Percentiles rank a stretch among this genome's conserved stretches.
phyloP scores from a whole-genome alignment of 306 rosid genomes.

The Abrus precatorius region DNA sequence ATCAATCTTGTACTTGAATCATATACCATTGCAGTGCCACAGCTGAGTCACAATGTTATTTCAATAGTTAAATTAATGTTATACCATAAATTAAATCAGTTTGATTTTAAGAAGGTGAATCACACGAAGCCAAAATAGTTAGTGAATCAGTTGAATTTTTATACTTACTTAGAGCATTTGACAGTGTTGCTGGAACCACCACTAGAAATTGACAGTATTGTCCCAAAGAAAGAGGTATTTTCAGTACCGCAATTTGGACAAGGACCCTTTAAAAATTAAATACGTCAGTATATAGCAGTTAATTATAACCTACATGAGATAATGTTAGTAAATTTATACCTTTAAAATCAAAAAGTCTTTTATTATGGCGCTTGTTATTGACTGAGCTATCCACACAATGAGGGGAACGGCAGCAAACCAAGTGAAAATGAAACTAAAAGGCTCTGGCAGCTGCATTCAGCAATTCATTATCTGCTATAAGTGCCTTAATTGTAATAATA shows the following conservation, averaged over 20 bases:
- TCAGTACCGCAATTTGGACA: constrained; percentile 97
- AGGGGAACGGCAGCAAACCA: constrained; percentile 99
- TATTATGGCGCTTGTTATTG: constrained; percentile 75
- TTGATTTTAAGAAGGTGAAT: constrained; percentile 31
- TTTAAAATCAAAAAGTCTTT: constrained; percentile 87
- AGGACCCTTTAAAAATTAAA: constrained; percentile 65
- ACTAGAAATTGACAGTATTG: constrained; percentile 79
- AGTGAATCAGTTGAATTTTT: background rate
- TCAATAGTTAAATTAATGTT: constrained; percentile 4
- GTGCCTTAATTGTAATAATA: constrained; percentile 5
- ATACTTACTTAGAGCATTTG: constrained; percentile 80
- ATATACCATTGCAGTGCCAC: constrained; percentile 72
- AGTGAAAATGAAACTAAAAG: constrained; percentile 91
- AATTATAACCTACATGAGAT: background rate
- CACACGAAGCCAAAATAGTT: constrained; percentile 13
- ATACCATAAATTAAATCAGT: constrained; percentile 22
- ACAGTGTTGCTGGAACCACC: constrained; percentile 78
- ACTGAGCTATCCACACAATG: constrained; percentile 77
- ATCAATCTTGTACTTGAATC: constrained; percentile 81
- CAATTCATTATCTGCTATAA: constrained; percentile 43
- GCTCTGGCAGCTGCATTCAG: constrained; percentile 90
- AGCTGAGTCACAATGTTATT: constrained; percentile 60
- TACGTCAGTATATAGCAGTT: constrained; percentile 25
- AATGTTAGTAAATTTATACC: constrained; percentile 56
- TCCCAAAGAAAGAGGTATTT: constrained; percentile 90